Base-by-base conservation (phyloP, 2,329 filamentous ascomycete genomes). In the Dothiorella sarmentorum region DNA sequence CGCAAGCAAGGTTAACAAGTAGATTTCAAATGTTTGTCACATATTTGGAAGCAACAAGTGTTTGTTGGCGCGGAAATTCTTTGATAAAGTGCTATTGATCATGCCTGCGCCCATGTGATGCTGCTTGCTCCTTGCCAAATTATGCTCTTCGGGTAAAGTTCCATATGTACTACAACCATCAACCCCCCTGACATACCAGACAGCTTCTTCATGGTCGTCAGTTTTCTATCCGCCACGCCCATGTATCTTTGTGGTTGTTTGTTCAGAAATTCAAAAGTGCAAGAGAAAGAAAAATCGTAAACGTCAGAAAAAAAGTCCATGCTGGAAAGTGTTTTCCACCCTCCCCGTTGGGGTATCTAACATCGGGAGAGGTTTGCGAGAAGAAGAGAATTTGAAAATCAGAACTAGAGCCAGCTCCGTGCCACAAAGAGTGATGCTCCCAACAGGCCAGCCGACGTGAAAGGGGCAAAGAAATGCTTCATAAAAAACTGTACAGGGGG, bases 401-500 rank as follows among this genome's bases (percentile, higher is more conserved):
- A 52, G 18, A 38, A 52, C 31, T 38, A 52, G 47, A 52, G 31
- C 47, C 47, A 52, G 47, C 47, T 52, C 47, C 47, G 26, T 15
- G 17, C 45, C 29, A 20, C 37, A 49, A 52, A 52, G 47, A 52
- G 31, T 52, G 47, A 52, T 52, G 47, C 47, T 37, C 47, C 22
- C 47, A 31, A 20, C 33, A 52, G 37, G 7, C 7, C 20, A 26
- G 20, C 15, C 29, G 10, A n/a, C 6, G 10, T 31, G 29, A 9
- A 15, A 31, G 20, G 31, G 20, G 47, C 47, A 52, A 31, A 52
- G 37, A 31, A 52, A 52, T 52, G 47, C 20, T 52, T 29, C 31
- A 52, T 52, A 52, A 52, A 52, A 52, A 52, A 37, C 47, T 52
- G 47, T 52, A 52, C 47, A 52, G 26, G 31, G 20, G 29, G 27